These are phyloP conservation scores for Coniochaeta sp. DNA, from an alignment of 2,329 filamentous ascomycete species.

Conservation along the genomic window DNA sequence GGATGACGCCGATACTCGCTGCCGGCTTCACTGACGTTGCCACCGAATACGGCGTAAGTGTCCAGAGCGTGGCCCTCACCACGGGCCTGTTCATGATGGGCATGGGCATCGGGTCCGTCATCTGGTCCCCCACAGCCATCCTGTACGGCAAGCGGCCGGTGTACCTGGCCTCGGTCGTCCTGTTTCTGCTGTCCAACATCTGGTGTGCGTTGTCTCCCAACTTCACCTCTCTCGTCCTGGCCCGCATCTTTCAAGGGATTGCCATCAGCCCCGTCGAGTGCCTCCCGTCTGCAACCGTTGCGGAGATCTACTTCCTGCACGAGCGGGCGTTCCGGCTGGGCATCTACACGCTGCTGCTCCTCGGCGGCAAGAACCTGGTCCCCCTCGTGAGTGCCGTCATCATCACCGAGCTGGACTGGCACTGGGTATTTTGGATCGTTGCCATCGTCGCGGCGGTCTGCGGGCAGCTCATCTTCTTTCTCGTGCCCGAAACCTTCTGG, in stretches of 20 bases:
- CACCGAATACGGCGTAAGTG: constrained; percentile 52
- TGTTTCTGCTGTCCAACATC: constrained; percentile 70
- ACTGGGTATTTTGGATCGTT: constrained; percentile 89
- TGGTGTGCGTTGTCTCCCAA: constrained; percentile 89
- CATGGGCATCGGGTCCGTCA: constrained; percentile 72
- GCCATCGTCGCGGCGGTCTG: constrained; percentile 71
- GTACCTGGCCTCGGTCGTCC: constrained; percentile 67
- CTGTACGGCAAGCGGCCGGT: constrained; percentile 85
- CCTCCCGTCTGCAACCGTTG: constrained; percentile 85
- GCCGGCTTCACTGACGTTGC: constrained; percentile 85
- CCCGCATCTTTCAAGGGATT: constrained; percentile 80
- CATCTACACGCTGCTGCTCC: constrained; percentile 81
- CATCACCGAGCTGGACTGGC: constrained; percentile 72
- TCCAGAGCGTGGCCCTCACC: constrained; percentile 72
- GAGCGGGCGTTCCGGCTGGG: constrained; percentile 89
- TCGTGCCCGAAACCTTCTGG: constrained; percentile 95
- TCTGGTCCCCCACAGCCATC: constrained; percentile 87
- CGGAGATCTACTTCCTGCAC: constrained; percentile 93
- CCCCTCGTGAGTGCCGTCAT: constrained; percentile 81
- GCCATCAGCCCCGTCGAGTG: constrained; percentile 88
- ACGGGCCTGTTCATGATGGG: constrained; percentile 95
- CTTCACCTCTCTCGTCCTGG: constrained; percentile 72
- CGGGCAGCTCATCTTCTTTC: constrained; percentile 70
- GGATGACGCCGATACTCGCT: constrained; percentile 83
- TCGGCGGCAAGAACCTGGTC: constrained; percentile 87